These are phyloP conservation scores for Sporothrix brasiliensis DNA, from an alignment of 2,329 filamentous ascomycete species.

Conservation along the genomic window DNA sequence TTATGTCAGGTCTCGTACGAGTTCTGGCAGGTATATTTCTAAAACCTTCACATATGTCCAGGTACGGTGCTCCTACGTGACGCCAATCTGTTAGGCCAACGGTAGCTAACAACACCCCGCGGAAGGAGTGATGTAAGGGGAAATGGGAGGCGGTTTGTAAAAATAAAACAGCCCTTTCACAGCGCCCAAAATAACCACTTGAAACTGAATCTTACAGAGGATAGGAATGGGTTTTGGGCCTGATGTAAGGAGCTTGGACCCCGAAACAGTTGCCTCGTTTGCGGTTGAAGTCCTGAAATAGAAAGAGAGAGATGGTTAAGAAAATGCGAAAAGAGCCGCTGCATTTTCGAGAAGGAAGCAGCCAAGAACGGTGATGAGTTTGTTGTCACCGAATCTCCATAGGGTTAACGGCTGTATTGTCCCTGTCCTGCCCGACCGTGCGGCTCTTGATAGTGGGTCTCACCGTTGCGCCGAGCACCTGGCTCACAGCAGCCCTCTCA, in stretches of 20 bases:
- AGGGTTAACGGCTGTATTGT: neutral
- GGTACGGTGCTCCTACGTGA: too few relatives aligned
- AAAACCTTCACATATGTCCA: too few relatives aligned
- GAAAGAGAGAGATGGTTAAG: neutral
- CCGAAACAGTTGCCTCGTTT: neutral
- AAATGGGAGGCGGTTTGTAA: neutral
- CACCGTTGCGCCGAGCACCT: neutral
- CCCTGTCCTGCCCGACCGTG: constrained; percentile 7
- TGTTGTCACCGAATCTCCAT: neutral
- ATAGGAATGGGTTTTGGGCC: neutral
- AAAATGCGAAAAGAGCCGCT: neutral
- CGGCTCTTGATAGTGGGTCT: constrained; percentile 16
- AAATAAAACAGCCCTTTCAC: neutral
- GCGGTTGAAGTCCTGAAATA: neutral
- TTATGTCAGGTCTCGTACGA: neutral
- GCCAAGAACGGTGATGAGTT: neutral
- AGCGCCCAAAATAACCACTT: neutral
- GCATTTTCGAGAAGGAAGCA: constrained; percentile 3
- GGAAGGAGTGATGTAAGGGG: neutral
- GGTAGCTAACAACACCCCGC: neutral
- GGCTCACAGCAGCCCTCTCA: constrained; percentile 5
- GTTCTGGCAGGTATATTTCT: neutral
- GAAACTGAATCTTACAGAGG: neutral
- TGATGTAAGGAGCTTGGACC: neutral
- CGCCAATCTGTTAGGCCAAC: neutral